A percentile compares a stretch with the other conserved stretches of the same genome.
These are phyloP conservation scores for Clonostachys rosea DNA, from an alignment of 2,329 filamentous ascomycete genomes.

Conservation along the genomic window DNA sequence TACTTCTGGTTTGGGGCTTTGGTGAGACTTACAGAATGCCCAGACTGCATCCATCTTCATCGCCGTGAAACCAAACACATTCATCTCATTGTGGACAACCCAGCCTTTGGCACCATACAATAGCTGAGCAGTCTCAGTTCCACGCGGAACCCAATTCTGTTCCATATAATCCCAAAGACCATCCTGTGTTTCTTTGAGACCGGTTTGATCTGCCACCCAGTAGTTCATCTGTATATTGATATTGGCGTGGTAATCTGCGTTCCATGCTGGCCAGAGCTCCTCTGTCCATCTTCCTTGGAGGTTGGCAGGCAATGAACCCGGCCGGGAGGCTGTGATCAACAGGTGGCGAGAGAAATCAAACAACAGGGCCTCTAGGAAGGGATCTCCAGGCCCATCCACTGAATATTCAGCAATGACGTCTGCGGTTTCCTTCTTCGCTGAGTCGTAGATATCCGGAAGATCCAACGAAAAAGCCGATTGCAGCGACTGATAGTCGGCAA, in stretches of 20 bases:
- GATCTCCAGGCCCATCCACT: slow-evolving; percentile 30
- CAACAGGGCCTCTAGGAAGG: slow-evolving; percentile 45
- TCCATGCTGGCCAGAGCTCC: slow-evolving; percentile 31
- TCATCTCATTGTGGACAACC: slow-evolving; percentile 53
- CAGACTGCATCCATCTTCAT: slow-evolving; percentile 20
- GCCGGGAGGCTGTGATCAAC: slow-evolving; percentile 47
- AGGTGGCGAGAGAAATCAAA: slow-evolving; percentile 50
- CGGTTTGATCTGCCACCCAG: slow-evolving; percentile 50
- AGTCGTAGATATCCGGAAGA: slow-evolving; percentile 36
- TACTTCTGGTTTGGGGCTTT: slow-evolving; percentile 9
- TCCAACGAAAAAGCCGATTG: slow-evolving; percentile 31
- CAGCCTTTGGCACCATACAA: slow-evolving; percentile 51
- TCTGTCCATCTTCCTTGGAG: slow-evolving; percentile 53
- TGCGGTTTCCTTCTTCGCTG: slow-evolving; percentile 28
- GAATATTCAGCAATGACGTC: slow-evolving; percentile 29
- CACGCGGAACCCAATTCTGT: slow-evolving; percentile 47
- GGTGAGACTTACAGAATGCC: slow-evolving; percentile 19
- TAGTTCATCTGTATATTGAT: slow-evolving; percentile 61
- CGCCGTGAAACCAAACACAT: slow-evolving; percentile 52
- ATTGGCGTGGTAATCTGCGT: slow-evolving; percentile 51
- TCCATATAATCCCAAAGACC: slow-evolving; percentile 48
- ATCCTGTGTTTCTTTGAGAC: slow-evolving; percentile 35
- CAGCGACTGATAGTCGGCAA: slow-evolving; percentile 33
- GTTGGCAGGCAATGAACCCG: slow-evolving; percentile 47
- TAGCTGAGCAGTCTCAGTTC: slow-evolving; percentile 43